These are phyloP conservation scores for Phytopythium chamaehyphon DNA, from an alignment of 352 stramenopile species.

Conservation along the genomic window DNA sequence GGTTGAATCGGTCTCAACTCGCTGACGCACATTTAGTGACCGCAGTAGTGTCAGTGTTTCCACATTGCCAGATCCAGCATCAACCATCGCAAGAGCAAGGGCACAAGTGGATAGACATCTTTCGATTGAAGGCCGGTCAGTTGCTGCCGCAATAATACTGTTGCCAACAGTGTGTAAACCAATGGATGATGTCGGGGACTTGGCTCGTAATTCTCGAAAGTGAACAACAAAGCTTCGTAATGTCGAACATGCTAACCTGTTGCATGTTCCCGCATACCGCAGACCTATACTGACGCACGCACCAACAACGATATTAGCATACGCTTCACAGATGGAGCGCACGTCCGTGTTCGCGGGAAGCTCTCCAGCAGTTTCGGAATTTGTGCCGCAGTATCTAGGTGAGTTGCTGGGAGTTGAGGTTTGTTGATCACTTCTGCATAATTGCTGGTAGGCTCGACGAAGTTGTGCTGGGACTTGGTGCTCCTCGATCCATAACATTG, in stretches of 20 bases:
- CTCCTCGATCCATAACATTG: slow-evolving; percentile 87
- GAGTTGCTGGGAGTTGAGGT: not conserved
- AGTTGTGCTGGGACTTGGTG: slow-evolving; percentile 58
- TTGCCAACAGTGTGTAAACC: slow-evolving; percentile 22
- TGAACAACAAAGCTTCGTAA: slow-evolving; percentile 64
- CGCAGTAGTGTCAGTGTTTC: slow-evolving; percentile 92
- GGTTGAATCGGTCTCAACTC: slow-evolving; percentile 77
- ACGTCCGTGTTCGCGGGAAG: slow-evolving; percentile 58
- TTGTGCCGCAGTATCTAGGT: not conserved
- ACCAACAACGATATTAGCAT: slow-evolving; percentile 93
- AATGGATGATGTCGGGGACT: slow-evolving; percentile 27
- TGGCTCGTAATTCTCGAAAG: slow-evolving; percentile 69
- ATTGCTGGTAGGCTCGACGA: slow-evolving; percentile 36
- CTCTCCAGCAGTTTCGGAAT: not conserved
- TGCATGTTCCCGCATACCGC: slow-evolving; percentile 90
- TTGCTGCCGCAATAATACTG: slow-evolving; percentile 50
- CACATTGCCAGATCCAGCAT: slow-evolving; percentile 94
- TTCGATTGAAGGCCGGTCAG: slow-evolving; percentile 89
- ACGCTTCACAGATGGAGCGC: slow-evolving; percentile 91
- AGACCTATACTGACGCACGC: slow-evolving; percentile 95
- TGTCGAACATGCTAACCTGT: slow-evolving; percentile 45
- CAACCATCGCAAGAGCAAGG: slow-evolving; percentile 93
- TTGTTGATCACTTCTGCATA: slow-evolving; percentile 8
- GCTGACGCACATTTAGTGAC: slow-evolving; percentile 71
- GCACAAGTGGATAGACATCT: slow-evolving; percentile 91